Percentiles rank a stretch among this genome's conserved stretches.
These are phyloP conservation scores for Gossypium aridum DNA, from an alignment of 441 rosid genomes.

Conservation along the genomic window DNA sequence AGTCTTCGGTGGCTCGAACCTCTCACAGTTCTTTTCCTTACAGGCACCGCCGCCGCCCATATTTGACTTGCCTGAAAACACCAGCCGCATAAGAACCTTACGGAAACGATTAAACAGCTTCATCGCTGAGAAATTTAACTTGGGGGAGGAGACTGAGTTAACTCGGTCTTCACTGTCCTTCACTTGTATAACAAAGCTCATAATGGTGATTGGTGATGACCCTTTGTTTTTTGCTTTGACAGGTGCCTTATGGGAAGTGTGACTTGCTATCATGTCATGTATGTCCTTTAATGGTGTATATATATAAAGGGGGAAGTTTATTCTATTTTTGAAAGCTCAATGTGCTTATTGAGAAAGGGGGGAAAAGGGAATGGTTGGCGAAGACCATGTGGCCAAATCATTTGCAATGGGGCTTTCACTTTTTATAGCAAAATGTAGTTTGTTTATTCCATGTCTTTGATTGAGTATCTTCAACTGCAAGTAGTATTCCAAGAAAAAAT, in stretches of 20 bases:
- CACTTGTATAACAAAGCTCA: conserved; percentile 36
- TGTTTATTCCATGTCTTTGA: conserved; percentile 27
- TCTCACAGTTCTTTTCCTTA: conserved; percentile 30
- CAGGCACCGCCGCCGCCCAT: not conserved
- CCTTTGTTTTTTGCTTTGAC: conserved; percentile 16
- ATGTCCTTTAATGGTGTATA: conserved; percentile 28
- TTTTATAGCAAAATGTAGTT: conserved; percentile 21
- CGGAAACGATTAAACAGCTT: conserved; percentile 61
- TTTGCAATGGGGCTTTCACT: conserved; percentile 37
- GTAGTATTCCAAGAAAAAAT: conserved; percentile 17
- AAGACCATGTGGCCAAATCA: conserved; percentile 58
- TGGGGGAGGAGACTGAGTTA: not conserved
- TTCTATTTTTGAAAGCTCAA: conserved; percentile 32
- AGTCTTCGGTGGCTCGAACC: conserved; percentile 77
- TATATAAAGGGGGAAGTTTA: conserved; percentile 22
- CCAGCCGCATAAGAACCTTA: conserved; percentile 52
- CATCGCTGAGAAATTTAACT: conserved; percentile 46
- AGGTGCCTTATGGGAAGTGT: conserved; percentile 46
- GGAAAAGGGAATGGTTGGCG: conserved; percentile 7
- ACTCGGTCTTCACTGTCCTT: conserved; percentile 6
- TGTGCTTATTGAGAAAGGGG: conserved; percentile 19
- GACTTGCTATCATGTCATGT: conserved; percentile 45
- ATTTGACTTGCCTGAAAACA: conserved; percentile 19
- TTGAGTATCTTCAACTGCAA: conserved; percentile 30
- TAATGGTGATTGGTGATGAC: not conserved